These are phyloP conservation scores for Tulasnella sp. DNA, from an alignment of 768 basidiomycete genomes.

Conservation along the genomic window DNA sequence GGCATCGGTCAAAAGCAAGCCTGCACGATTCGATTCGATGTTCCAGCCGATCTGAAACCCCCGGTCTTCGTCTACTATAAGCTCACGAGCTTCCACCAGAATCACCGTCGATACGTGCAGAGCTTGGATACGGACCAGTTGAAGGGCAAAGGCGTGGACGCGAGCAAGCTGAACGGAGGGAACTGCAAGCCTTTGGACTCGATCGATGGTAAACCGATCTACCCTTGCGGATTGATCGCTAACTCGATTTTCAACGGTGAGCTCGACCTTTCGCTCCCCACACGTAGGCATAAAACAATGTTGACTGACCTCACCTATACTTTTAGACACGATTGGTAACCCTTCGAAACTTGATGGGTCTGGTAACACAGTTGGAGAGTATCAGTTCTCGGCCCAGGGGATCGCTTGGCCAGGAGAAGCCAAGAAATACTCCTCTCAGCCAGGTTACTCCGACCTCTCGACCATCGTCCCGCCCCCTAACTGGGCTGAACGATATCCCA, in stretches of 20 bases:
- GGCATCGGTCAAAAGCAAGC: constrained; percentile 31
- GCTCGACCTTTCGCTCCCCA: constrained; percentile 21
- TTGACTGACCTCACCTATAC: background rate
- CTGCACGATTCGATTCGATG: constrained; percentile 71
- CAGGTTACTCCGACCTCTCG: constrained; percentile 47
- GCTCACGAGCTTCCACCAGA: constrained; percentile 94
- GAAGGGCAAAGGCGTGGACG: constrained; percentile 50
- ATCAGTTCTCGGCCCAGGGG: constrained; percentile 60
- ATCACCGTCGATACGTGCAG: constrained; percentile 95
- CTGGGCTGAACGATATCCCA: constrained; percentile 64
- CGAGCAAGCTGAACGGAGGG: constrained; percentile 42
- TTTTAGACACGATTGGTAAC: constrained; percentile 63
- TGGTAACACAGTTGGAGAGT: constrained; percentile 34
- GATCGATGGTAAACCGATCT: constrained; percentile 46
- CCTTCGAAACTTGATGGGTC: constrained; percentile 47
- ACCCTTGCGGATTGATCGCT: constrained; percentile 94
- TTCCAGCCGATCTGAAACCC: constrained; percentile 62
- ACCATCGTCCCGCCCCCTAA: constrained; percentile 87
- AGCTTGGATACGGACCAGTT: constrained; percentile 79
- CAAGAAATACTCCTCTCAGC: constrained; percentile 70
- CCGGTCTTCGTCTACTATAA: constrained; percentile 93
- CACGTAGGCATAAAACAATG: background rate
- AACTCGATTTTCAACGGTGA: constrained; percentile 93
- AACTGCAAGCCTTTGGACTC: constrained; percentile 84
- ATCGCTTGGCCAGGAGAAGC: constrained; percentile 96